These are phyloP conservation scores for Pestalotiopsis sp. DNA, from an alignment of 2,329 filamentous ascomycete genomes.

Conservation along the genomic window DNA sequence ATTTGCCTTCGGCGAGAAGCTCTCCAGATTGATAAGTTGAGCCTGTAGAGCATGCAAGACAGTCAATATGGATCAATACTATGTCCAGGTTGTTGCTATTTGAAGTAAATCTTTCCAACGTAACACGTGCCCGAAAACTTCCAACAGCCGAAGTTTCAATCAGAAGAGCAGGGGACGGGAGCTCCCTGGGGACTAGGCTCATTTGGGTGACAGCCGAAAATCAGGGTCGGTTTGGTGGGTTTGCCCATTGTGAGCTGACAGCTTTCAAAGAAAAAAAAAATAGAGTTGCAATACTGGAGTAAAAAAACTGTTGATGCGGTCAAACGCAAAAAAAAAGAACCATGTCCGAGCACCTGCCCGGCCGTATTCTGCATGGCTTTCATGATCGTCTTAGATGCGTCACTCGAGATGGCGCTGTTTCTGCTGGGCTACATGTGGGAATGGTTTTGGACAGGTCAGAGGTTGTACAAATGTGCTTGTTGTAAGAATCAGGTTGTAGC, in stretches of 20 bases:
- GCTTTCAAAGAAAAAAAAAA: not conserved
- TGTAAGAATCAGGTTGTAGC: not conserved
- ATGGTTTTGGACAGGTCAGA: not conserved
- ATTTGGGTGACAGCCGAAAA: constrained; percentile 1
- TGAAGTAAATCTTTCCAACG: not conserved
- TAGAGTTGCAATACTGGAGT: not conserved
- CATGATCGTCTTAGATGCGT: too few species aligned
- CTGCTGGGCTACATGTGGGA: not conserved
- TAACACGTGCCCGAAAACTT: not conserved
- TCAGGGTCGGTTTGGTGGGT: constrained; percentile 1
- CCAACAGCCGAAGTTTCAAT: constrained; percentile 6
- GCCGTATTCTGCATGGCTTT: too few species aligned
- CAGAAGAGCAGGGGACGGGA: not conserved
- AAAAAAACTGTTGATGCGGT: not conserved
- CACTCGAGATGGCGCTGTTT: too few species aligned
- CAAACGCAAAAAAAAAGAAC: too few species aligned
- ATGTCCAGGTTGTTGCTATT: not conserved
- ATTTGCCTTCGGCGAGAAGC: not conserved
- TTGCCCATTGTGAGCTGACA: not conserved
- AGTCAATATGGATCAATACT: not conserved
- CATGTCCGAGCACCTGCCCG: too few species aligned
- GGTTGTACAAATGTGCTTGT: not conserved
- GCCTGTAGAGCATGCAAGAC: not conserved
- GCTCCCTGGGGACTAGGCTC: not conserved
- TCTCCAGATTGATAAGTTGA: not conserved